Percentiles rank a stretch among this genome's conserved stretches.
Evolutionary conservation across 306 rosid genomes (phyloP).

Genomic region (Dalbergia oliveri): DNA sequence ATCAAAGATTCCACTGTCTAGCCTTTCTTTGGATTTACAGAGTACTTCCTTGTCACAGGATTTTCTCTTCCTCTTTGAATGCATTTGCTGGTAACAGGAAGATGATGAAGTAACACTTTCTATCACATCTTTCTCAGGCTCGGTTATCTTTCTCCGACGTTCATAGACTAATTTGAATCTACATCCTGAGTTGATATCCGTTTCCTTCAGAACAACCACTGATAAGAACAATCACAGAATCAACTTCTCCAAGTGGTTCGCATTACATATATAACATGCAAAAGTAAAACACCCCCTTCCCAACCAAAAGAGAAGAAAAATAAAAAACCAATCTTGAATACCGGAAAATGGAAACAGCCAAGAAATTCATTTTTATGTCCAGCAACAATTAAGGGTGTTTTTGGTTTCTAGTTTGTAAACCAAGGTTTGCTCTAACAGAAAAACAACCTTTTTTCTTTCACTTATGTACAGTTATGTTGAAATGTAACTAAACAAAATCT

Average conservation of each 20-base stretch:
- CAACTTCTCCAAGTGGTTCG: constrained; percentile 34
- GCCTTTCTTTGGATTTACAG: constrained; percentile 43
- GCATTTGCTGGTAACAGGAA: constrained; percentile 26
- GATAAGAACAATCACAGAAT: constrained; percentile 39
- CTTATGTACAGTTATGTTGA: neutral
- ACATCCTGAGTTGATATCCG: neutral
- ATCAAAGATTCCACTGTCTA: constrained; percentile 63
- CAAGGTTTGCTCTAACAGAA: neutral
- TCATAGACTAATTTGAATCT: neutral
- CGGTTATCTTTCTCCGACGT: constrained; percentile 17
- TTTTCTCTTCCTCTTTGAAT: constrained; percentile 53
- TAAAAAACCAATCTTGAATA: neutral
- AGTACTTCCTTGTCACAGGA: constrained; percentile 28
- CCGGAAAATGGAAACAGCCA: constrained; percentile 12
- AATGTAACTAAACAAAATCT: neutral
- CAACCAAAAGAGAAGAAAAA: neutral
- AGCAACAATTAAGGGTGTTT: neutral
- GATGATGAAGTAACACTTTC: constrained; percentile 8
- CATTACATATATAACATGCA: constrained; percentile 17
- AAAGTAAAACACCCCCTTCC: constrained; percentile 15
- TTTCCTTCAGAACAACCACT: constrained; percentile 23
- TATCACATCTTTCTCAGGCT: neutral
- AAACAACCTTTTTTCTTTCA: neutral
- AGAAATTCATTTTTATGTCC: neutral
- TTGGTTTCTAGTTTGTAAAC: neutral